These are phyloP conservation scores for Dactylellina haptotyla DNA, from an alignment of 2,329 filamentous ascomycete genomes.

Conservation along the genomic window DNA sequence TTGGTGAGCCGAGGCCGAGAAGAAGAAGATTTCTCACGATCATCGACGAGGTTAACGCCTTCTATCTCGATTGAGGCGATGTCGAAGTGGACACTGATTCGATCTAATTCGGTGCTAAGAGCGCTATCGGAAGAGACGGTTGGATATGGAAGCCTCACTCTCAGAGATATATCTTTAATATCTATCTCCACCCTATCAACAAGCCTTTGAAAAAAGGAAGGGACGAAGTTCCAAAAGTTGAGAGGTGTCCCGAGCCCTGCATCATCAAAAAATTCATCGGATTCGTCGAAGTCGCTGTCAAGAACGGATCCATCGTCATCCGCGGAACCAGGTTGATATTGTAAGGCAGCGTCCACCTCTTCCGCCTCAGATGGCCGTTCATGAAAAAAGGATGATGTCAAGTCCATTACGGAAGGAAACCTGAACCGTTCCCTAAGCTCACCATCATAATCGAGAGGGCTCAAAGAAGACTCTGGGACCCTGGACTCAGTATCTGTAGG, in stretches of 20 bases:
- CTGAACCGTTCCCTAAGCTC: constrained; percentile 60
- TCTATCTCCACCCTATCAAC: constrained; percentile 75
- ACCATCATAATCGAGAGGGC: background rate
- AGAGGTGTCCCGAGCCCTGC: constrained; percentile 77
- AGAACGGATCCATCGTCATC: constrained; percentile 72
- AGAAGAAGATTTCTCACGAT: background rate
- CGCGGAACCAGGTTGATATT: constrained; percentile 70
- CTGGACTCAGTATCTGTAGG: constrained; percentile 59
- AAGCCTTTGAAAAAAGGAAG: constrained; percentile 77
- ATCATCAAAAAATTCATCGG: constrained; percentile 71
- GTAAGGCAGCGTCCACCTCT: constrained; percentile 70
- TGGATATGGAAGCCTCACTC: constrained; percentile 16
- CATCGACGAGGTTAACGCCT: constrained; percentile 15
- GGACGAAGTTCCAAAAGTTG: constrained; percentile 75
- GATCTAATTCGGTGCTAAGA: background rate
- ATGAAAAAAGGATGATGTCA: constrained; percentile 81
- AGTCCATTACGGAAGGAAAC: constrained; percentile 75
- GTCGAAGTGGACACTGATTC: constrained; percentile 22
- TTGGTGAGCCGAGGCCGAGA: constrained; percentile 1
- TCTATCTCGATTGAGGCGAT: constrained; percentile 43
- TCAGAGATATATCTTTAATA: constrained; percentile 61
- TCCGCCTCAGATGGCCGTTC: constrained; percentile 73
- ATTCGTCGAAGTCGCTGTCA: constrained; percentile 69
- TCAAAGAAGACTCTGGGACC: no score
- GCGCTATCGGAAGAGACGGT: background rate